Conservation (phyloP, 2,329 filamentous ascomycete species). For the Hypoxylon sp. region DNA sequence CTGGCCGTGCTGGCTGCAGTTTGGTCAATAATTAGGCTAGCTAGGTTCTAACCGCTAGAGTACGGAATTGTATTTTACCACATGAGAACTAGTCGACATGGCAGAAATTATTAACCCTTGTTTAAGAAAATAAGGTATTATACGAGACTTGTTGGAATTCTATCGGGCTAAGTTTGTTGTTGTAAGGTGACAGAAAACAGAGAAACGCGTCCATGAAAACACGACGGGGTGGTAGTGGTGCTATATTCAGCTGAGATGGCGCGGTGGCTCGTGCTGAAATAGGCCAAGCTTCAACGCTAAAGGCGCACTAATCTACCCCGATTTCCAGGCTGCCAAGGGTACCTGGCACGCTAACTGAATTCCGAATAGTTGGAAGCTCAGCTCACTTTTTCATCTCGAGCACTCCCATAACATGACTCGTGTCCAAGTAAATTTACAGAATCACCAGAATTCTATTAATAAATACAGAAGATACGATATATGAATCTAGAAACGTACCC, state of each 20-base stretch:
- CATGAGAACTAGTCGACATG: constrained; percentile 10
- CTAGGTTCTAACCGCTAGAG: background rate
- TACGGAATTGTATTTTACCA: constrained; percentile 6
- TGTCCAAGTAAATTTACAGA: background rate
- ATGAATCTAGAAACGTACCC: constrained; percentile 7
- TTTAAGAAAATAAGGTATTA: background rate
- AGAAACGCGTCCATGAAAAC: constrained; percentile 1
- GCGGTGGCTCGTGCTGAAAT: constrained; percentile 27
- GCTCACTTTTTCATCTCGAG: background rate
- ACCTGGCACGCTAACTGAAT: background rate
- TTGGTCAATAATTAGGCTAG: constrained; percentile 4
- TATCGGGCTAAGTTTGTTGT: background rate
- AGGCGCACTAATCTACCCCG: constrained; percentile 4
- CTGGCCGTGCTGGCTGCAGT: constrained; percentile 18
- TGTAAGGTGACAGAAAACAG: background rate
- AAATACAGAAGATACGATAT: constrained; percentile 3
- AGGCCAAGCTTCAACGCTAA: constrained; percentile 18
- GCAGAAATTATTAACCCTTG: background rate
- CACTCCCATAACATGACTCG: background rate
- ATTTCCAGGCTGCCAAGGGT: too few relatives aligned
- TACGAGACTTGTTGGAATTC: background rate
- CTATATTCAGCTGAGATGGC: background rate
- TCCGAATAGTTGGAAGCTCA: background rate
- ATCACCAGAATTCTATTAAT: constrained; percentile 28
- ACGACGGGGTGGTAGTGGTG: too few relatives aligned